Evolutionary conservation across 306 rosid genomes (phyloP).

Genomic region (Prunus mira): DNA sequence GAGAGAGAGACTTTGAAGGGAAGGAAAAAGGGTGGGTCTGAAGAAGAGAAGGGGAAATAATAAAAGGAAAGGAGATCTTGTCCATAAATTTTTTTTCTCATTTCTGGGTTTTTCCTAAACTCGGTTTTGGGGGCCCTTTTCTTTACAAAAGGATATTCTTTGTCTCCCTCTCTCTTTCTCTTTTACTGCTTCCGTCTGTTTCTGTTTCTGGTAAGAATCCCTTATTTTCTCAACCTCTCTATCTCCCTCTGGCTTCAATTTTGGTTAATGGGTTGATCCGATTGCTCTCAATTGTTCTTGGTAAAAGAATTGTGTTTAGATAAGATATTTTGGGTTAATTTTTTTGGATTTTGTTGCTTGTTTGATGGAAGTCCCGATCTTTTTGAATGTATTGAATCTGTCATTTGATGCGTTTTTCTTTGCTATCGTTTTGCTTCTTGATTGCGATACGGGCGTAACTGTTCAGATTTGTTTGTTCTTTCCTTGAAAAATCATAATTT

Average conservation of each 20-base stretch:
- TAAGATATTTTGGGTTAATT: background rate
- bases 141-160: slow-evolving; percentile 35
- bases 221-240: background rate
- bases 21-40: background rate
- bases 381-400: background rate
- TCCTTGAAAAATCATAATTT: no score
- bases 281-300: slow-evolving; percentile 19
- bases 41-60: background rate
- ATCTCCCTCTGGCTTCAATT: background rate
- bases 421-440: background rate
- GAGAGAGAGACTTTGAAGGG: slow-evolving; percentile 20
- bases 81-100: slow-evolving; percentile 15
- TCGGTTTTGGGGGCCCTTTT: slow-evolving; percentile 49
- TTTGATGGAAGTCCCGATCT: background rate
- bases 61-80: slow-evolving; percentile 42
- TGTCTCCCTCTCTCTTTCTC: slow-evolving; percentile 13
- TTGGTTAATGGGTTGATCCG: slow-evolving; percentile 14
- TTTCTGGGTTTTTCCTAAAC: slow-evolving; percentile 19
- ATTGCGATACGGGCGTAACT: background rate
- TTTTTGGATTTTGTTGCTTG: slow-evolving; percentile 1
- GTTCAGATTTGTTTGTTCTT: no score
- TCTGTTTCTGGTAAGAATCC: slow-evolving; percentile 43
- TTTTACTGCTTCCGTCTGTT: background rate
- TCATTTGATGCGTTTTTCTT: background rate
- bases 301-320: slow-evolving; percentile 4